Percentiles rank a stretch among this genome's conserved stretches.
These are phyloP conservation scores for Alternaria alternata DNA, from an alignment of 2,329 filamentous ascomycete species.

Conservation along the genomic window DNA sequence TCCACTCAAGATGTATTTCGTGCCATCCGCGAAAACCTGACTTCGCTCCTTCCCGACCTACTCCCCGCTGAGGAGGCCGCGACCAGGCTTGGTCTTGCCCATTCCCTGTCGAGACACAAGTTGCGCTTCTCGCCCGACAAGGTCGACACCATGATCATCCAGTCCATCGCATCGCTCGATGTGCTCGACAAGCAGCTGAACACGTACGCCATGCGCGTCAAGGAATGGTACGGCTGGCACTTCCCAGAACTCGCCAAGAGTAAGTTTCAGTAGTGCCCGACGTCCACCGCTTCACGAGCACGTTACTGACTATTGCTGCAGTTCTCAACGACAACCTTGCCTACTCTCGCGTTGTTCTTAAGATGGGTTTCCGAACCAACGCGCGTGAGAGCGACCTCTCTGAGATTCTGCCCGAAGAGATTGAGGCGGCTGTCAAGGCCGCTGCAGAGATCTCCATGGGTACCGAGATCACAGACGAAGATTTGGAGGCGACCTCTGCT, in stretches of 20 bases:
- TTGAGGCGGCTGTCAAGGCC: slow-evolving; percentile 88
- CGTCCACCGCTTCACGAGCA: neutral
- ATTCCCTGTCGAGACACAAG: slow-evolving; percentile 92
- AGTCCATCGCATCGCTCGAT: slow-evolving; percentile 87
- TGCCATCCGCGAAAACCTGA: slow-evolving; percentile 88
- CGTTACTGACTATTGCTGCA: neutral
- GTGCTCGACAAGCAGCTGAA: slow-evolving; percentile 99
- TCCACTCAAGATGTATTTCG: slow-evolving; percentile 89
- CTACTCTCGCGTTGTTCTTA: slow-evolving; percentile 86
- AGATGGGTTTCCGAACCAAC: slow-evolving; percentile 88
- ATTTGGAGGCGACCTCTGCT: slow-evolving; percentile 90
- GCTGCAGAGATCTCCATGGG: slow-evolving; percentile 98
- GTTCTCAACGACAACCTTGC: slow-evolving; percentile 74
- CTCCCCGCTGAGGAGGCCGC: slow-evolving; percentile 85
- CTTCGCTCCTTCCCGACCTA: slow-evolving; percentile 89
- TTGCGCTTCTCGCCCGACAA: slow-evolving; percentile 99
- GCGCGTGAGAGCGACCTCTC: slow-evolving; percentile 78
- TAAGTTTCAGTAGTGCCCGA: slow-evolving; percentile 46
- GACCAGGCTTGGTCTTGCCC: slow-evolving; percentile 94
- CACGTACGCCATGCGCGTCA: slow-evolving; percentile 97
- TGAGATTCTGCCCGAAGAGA: slow-evolving; percentile 87
- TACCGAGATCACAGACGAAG: slow-evolving; percentile 92
- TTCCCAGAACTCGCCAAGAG: slow-evolving; percentile 97
- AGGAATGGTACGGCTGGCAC: slow-evolving; percentile 99
- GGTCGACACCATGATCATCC: slow-evolving; percentile 99